Percentiles rank a stretch among this genome's conserved stretches.
Conservation (phyloP, 768 basidiomycete species). For the Leucocoprinus sp. region DNA sequence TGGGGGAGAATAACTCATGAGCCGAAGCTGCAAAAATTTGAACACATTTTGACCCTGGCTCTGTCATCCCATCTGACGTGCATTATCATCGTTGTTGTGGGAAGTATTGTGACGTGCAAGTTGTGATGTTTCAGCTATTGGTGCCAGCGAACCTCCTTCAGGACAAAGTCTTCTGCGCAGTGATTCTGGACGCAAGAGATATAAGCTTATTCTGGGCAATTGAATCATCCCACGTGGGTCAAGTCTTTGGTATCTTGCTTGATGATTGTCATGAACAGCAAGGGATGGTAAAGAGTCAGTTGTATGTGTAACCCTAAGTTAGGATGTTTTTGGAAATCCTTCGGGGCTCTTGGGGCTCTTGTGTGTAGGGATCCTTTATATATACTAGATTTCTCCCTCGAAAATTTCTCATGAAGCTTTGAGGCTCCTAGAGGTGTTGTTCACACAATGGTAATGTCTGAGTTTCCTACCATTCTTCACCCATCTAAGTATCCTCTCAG, state of each 20-base stretch:
- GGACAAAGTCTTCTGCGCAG: conserved; percentile 76
- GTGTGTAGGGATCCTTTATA: too few species aligned
- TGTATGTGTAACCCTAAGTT: conserved; percentile 53
- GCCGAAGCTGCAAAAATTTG: conserved; percentile 72
- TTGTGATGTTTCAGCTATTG: conserved; percentile 58
- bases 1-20: too few species aligned
- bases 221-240: conserved; percentile 69
- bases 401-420: too few species aligned
- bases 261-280: conserved; percentile 36
- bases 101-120: conserved; percentile 19
- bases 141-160: conserved; percentile 83
- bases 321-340: too few species aligned
- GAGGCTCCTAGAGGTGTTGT: too few species aligned
- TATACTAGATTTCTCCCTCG: too few species aligned
- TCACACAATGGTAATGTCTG: too few species aligned
- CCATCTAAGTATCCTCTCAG: too few species aligned
- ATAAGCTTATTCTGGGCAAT: conserved; percentile 76
- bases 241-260: conserved; percentile 53
- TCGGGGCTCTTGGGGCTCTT: too few species aligned
- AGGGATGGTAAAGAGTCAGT: conserved; percentile 53
- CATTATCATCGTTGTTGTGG: conserved; percentile 21
- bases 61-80: conserved; percentile 89
- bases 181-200: conserved; percentile 89
- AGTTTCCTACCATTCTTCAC: too few species aligned
- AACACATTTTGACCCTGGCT: conserved; percentile 98